Evolutionary conservation across 2,329 filamentous ascomycete species (phyloP).

Genomic region (Fonsecaea pugnacius): DNA sequence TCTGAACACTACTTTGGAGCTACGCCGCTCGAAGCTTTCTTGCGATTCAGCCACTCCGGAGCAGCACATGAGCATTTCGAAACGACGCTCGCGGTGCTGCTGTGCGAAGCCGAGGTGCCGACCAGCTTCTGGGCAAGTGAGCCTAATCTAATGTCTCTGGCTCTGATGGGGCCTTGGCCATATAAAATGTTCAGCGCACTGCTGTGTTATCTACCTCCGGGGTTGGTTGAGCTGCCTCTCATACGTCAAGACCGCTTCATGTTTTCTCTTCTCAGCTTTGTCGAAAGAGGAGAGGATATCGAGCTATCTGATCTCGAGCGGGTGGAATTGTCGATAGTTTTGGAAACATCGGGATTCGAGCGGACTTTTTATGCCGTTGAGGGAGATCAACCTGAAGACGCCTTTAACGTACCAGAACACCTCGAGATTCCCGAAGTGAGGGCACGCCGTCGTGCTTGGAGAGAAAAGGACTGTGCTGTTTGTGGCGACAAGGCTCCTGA

Average conservation of each 20-base stretch:
- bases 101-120: slow-evolving; percentile 9
- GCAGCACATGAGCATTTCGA: slow-evolving; percentile 2
- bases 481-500: slow-evolving; percentile 13
- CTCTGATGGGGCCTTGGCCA: slow-evolving; percentile 8
- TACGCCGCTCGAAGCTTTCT: slow-evolving; percentile 18
- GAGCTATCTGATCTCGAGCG: slow-evolving; percentile 8
- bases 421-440: slow-evolving; percentile 14
- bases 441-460: slow-evolving; percentile 16
- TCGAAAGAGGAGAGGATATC: slow-evolving; percentile 8
- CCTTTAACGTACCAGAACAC: slow-evolving; percentile 17
- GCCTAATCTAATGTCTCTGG: slow-evolving; percentile 7
- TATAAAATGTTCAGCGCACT: slow-evolving; percentile 14
- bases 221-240: slow-evolving; percentile 9
- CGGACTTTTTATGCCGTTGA: slow-evolving; percentile 15
- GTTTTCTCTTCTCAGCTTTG: slow-evolving; percentile 13
- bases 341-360: slow-evolving; percentile 10
- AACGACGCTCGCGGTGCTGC: slow-evolving; percentile 13
- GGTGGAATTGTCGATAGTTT: not conserved
- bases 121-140: slow-evolving; percentile 7
- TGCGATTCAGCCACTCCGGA: slow-evolving; percentile 8
- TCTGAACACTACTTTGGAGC: slow-evolving; percentile 6
- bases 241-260: slow-evolving; percentile 14
- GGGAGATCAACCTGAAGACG: slow-evolving; percentile 20
- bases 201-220: not conserved
- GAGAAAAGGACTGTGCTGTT: slow-evolving; percentile 21